Base-by-base conservation (phyloP, 2,329 filamentous ascomycete genomes). In the Pyrenophora tritici-repentis region DNA sequence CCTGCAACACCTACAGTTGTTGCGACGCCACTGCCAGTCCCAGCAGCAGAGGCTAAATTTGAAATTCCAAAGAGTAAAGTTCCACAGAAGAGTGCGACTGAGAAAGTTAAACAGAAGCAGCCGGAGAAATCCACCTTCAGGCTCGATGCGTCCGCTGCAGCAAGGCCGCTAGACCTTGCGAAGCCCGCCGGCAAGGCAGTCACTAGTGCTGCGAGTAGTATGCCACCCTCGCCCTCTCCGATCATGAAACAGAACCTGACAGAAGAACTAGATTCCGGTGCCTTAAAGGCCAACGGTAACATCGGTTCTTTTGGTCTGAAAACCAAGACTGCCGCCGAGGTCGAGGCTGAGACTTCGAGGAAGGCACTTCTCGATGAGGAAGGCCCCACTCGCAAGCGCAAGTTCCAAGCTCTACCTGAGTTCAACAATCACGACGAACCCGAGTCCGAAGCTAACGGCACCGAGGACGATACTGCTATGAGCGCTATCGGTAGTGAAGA, bases 401-500 rank as follows among this genome's bases (percentile, higher is more conserved):
- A 63, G 40, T 83, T 99, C 59, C 91, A 91, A 70, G 94, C 92
- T 76, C 85, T 99, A 54, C 92, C 93, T 50, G 87, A 87, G 59
- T 84, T 87, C 67, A 82, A 83, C 60, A 75, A 75, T 54, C 58
- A 57, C 39, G 75, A 79, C 56, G 71, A 72, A 36, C 75, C 78
- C 67, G 62, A 65, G 57, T 53, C 47, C 42, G 54, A 50, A n/a
- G 55, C 50, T 10, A 61, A 59, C 24, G 71, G 67, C 41, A 73
- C 86, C 46, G 89, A 89, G 43, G 87, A 86, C 43, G 89, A 91
- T 62, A 85, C 85, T 44, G 88, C 88, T 56, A 87, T 86, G 78
- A 81, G 87, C 66, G 90, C 92, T 66, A 88, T 87, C 41, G 89
- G 84, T 14, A 93, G 86, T 20, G 93, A 97, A 70, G 92, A 96